phyloP scores from a whole-genome alignment of 163 green algal genomes.

The Chloroidium sp. region DNA sequence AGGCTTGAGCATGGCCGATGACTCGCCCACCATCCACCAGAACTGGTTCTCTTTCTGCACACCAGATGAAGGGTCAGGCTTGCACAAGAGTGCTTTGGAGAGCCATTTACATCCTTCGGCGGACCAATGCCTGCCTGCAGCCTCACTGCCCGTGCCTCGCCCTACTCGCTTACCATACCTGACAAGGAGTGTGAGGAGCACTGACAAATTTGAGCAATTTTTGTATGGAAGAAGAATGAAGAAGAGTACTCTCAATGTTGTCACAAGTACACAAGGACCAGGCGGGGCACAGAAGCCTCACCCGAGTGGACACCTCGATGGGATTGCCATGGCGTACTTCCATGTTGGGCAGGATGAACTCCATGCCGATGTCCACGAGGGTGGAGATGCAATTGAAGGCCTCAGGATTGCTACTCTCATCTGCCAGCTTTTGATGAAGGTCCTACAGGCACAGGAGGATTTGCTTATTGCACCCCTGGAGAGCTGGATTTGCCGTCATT shows the following conservation, averaged over 20 bases:
- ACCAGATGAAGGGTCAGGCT: neutral
- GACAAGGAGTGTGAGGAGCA: neutral
- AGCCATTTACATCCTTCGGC: neutral
- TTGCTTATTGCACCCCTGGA: too few relatives aligned
- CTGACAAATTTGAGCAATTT: neutral
- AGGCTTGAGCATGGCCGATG: conserved; percentile 34
- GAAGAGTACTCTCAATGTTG: too few relatives aligned
- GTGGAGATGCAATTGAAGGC: conserved; percentile 24
- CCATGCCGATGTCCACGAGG: conserved; percentile 59
- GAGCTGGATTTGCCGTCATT: too few relatives aligned
- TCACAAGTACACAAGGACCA: too few relatives aligned
- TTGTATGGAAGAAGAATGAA: too few relatives aligned
- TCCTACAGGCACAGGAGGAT: conserved; percentile 4
- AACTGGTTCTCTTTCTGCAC: conserved; percentile 38
- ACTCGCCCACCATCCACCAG: conserved; percentile 41
- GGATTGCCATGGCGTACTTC: conserved; percentile 35
- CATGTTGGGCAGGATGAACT: conserved; percentile 45
- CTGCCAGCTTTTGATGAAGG: neutral
- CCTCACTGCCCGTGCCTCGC: neutral
- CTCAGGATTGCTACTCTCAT: neutral
- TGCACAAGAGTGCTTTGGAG: neutral
- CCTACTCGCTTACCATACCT: neutral
- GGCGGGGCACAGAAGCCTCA: too few relatives aligned
- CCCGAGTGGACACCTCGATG: conserved; percentile 3
- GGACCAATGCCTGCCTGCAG: neutral